Evolutionary conservation across 495 filamentous ascomycete species (phyloP).

Genomic region (Pyronema omphalodes): DNA sequence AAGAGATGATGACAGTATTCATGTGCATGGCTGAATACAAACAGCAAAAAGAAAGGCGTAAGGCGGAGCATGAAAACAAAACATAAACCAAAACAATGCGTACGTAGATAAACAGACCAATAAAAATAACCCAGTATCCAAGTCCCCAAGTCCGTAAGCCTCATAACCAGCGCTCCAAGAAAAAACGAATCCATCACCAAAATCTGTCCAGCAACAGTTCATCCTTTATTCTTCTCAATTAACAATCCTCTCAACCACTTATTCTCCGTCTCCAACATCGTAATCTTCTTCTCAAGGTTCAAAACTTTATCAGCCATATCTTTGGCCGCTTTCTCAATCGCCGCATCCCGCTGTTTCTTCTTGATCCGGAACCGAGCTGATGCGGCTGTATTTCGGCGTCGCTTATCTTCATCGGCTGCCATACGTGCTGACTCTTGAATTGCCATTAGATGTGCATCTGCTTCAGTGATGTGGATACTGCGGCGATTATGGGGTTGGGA

Average conservation of each 20-base stretch:
- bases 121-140: too few relatives aligned
- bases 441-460: neutral
- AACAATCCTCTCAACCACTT: slow-evolving; percentile 89
- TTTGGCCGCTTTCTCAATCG: slow-evolving; percentile 74
- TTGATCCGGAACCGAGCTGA: slow-evolving; percentile 90
- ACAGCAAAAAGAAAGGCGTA: too few relatives aligned
- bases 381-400: slow-evolving; percentile 87
- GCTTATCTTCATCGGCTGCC: slow-evolving; percentile 92
- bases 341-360: slow-evolving; percentile 97
- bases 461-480: slow-evolving; percentile 1
- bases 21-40: too few relatives aligned
- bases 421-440: slow-evolving; percentile 27
- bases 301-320: slow-evolving; percentile 75
- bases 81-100: too few relatives aligned
- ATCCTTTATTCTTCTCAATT: slow-evolving; percentile 55
- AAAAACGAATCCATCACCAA: too few relatives aligned
- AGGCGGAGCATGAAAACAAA: too few relatives aligned
- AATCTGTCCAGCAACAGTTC: too few relatives aligned
- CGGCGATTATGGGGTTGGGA: slow-evolving; percentile 5
- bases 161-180: too few relatives aligned
- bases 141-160: too few relatives aligned
- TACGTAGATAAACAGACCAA: too few relatives aligned
- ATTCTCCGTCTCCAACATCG: slow-evolving; percentile 85
- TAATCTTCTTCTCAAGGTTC: slow-evolving; percentile 60
- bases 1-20: too few relatives aligned